Evolutionary conservation across 305 asterid species (phyloP).

Genomic region (Solanum hybrid): DNA sequence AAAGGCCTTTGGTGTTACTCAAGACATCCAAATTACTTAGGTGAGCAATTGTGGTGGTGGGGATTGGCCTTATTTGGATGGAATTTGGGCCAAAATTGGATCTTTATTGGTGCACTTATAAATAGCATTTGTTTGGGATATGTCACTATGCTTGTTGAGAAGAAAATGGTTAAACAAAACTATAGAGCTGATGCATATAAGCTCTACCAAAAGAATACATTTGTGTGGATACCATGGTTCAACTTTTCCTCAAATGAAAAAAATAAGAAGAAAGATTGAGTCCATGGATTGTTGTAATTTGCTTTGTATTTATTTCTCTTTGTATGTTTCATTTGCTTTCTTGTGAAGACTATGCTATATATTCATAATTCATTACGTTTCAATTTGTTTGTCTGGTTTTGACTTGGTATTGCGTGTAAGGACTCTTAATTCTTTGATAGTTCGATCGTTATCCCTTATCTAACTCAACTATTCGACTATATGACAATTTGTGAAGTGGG

Average conservation of each 20-base stretch:
- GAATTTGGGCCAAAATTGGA: constrained; percentile 61
- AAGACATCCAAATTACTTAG: constrained; percentile 79
- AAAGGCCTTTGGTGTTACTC: constrained; percentile 72
- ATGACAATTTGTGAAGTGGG: neutral
- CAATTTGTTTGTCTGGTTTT: neutral
- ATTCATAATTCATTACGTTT: neutral
- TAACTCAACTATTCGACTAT: neutral
- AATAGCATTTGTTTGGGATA: constrained; percentile 70
- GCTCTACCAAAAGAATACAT: constrained; percentile 50
- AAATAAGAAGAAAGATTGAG: constrained; percentile 51
- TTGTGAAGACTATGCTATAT: neutral
- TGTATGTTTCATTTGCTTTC: neutral
- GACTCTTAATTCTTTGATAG: neutral
- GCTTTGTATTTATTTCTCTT: neutral
- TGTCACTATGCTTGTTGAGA: constrained; percentile 74
- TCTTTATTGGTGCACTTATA: constrained; percentile 48
- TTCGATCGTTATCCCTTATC: neutral
- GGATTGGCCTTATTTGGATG: constrained; percentile 60
- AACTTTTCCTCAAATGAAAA: constrained; percentile 26
- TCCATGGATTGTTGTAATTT: neutral
- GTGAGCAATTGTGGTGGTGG: constrained; percentile 98
- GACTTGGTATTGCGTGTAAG: fast-evolving
- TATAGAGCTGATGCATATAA: constrained; percentile 62
- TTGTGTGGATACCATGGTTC: constrained; percentile 80
- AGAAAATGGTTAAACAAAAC: constrained; percentile 52